These are phyloP conservation scores for Xylariaceae sp. DNA, from an alignment of 2,329 filamentous ascomycete species.

Conservation along the genomic window DNA sequence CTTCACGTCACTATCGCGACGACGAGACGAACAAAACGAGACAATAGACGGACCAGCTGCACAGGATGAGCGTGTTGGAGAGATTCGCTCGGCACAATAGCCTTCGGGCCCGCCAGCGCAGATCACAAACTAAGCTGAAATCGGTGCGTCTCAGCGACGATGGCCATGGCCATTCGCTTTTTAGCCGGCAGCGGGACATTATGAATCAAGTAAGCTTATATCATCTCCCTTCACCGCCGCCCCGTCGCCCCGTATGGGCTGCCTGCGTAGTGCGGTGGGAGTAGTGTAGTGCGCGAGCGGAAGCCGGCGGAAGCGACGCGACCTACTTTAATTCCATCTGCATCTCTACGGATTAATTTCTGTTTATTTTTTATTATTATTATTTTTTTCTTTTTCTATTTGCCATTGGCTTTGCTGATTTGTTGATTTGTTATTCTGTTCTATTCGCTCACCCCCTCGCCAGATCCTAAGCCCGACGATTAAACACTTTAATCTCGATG, in stretches of 20 bases:
- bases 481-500: slow-evolving; percentile 29
- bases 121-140: slow-evolving; percentile 22
- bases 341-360: too few species aligned
- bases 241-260: too few species aligned
- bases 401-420: too few species aligned
- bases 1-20: neutral
- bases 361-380: too few species aligned
- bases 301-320: too few species aligned
- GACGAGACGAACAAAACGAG: neutral
- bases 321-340: too few species aligned
- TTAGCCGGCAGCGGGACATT: slow-evolving; percentile 27
- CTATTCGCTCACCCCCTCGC: too few species aligned
- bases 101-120: slow-evolving; percentile 18
- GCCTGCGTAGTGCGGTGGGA: too few species aligned
- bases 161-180: slow-evolving; percentile 20
- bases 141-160: slow-evolving; percentile 24
- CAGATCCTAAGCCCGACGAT: slow-evolving; percentile 30
- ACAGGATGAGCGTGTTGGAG: slow-evolving; percentile 27
- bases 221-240: slow-evolving; percentile 4
- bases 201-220: slow-evolving; percentile 27
- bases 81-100: slow-evolving; percentile 26
- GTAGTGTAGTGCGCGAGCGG: neutral
- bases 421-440: too few species aligned
- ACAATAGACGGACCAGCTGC: neutral
- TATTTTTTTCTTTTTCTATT: too few species aligned